phyloP scores from a whole-genome alignment of 805 yeast species.

The Zygoascus bituminiphila region DNA sequence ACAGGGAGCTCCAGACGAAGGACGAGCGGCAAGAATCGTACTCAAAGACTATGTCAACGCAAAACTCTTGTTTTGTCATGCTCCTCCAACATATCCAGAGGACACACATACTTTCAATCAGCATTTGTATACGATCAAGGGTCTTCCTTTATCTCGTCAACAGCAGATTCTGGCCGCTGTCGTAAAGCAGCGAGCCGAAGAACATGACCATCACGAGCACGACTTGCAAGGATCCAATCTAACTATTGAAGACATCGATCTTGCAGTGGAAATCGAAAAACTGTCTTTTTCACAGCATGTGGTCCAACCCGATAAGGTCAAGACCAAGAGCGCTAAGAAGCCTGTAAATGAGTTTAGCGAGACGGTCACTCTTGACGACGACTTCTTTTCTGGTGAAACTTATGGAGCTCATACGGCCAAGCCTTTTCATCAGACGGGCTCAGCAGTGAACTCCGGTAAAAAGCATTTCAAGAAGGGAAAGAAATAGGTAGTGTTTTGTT shows the following conservation, averaged over 20 bases:
- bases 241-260: constrained; percentile 44
- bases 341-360: constrained; percentile 39
- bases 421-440: constrained; percentile 56
- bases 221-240: constrained; percentile 24
- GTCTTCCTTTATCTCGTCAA: constrained; percentile 64
- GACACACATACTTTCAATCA: constrained; percentile 61
- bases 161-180: constrained; percentile 59
- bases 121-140: constrained; percentile 58
- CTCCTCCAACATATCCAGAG: constrained; percentile 61
- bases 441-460: constrained; percentile 32
- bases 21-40: constrained; percentile 86
- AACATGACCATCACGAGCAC: constrained; percentile 28
- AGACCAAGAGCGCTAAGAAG: constrained; percentile 27
- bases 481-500: constrained; percentile 24
- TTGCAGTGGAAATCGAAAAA: constrained; percentile 59
- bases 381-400: constrained; percentile 65
- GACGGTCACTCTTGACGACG: constrained; percentile 76
- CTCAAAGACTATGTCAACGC: constrained; percentile 94
- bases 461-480: constrained; percentile 74
- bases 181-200: constrained; percentile 6
- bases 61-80: constrained; percentile 71
- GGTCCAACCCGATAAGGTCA: neutral
- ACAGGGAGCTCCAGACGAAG: constrained; percentile 92
- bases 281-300: constrained; percentile 71
- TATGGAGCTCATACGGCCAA: constrained; percentile 54